Base-by-base conservation (phyloP, 495 filamentous ascomycete species). In the Chaetomium fimeti region DNA sequence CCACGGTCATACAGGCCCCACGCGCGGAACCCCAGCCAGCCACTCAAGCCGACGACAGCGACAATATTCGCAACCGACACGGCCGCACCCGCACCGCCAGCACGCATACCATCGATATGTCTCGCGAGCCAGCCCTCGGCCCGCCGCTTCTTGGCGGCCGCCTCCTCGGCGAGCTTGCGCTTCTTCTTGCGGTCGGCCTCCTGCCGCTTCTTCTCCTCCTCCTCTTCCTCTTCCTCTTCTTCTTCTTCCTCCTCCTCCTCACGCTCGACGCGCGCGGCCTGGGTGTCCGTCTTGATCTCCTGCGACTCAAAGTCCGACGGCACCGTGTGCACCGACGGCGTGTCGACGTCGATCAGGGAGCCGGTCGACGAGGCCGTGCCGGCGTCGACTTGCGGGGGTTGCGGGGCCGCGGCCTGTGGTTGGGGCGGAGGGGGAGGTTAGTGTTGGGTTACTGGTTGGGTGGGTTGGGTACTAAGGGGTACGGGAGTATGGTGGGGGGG, bases 301-400 rank as follows among this genome's bases (percentile, higher is more conserved):
- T 88, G 83, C 61, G 86, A 74, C 57, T 81, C 72, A 74, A 84
- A 91, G 68, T 88, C 81, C 5, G 89, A 81, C 20, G 88, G 87
- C 0, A 91, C 89, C 20, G 85, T 83, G 67, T 80, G 82, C 57
- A 93, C 82, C 57, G 90, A 88, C 15, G 88, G 88, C 2, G 82
- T 79, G 78, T 93, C 89, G 66, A 93, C 89, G 74, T 93, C 90
- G 72, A 92, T 79, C 51, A 93, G 82, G 38, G 85, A 90, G 13
- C 83, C 75, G 16, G 78, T 75, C 9, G 77, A 73, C 64, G 84
- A 83, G 63, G 81, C 79, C 38, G 79, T 79, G 69, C 87, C 83
- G 65, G 82, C 77, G 68, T 86, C 81, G 67, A 93, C 68, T 70
- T 86, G 75, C 5, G 87, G 85, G 7, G 85, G 78, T 66, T 81